Evolutionary conservation across 805 yeast species (phyloP), one percentile per base, ranked within the genome.

Genomic region (Saccharomycopsis sp.): DNA sequence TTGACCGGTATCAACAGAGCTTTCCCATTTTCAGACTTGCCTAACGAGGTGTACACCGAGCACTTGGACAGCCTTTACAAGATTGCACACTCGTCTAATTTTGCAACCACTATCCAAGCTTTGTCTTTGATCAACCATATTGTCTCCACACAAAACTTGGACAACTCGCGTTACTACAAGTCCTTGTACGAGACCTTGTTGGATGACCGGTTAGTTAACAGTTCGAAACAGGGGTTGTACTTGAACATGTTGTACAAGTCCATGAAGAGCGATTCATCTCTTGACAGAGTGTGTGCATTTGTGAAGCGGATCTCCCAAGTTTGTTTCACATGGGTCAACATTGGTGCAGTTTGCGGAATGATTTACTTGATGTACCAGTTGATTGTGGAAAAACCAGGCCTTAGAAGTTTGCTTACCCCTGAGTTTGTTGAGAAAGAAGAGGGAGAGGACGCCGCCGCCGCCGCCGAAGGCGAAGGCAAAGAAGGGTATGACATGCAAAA

Each of bases 1-100:
- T 71, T 92, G 50, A 86, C 98, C 1, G 98, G 98, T 51, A 73
- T 92, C 44, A 92, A 92, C 59, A 82, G 98, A 63, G 88, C 97
- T 0, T 89, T 85, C 69, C 97, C 97, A 41, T 92, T 84, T 58
- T 77, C 95, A 2, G 70, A 76, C 48, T 65, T 92, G 41, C 78
- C 86, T 13, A 71, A 76, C 29, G 77, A 80, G 21, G 72, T 74
- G 5, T 85, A 80, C 55, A 74, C 76, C 49, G 67, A 72, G 46
- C 96, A 92, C 62, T 66, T 89, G 55, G 80, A 85, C 55, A 80
- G 94, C 0, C 64, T 92, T 42, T 92, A 81, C 69, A 76, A 75
- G 54, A 89, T 89, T 57, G 88, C 96, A 4, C 96, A 89, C 59
- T 80, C 95, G 13, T 77, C 95, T 19, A 92, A 92, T 58, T 88